Evolutionary conservation across 352 stramenopile species (phyloP).

Genomic region (Globisporangium heterothallicum): DNA sequence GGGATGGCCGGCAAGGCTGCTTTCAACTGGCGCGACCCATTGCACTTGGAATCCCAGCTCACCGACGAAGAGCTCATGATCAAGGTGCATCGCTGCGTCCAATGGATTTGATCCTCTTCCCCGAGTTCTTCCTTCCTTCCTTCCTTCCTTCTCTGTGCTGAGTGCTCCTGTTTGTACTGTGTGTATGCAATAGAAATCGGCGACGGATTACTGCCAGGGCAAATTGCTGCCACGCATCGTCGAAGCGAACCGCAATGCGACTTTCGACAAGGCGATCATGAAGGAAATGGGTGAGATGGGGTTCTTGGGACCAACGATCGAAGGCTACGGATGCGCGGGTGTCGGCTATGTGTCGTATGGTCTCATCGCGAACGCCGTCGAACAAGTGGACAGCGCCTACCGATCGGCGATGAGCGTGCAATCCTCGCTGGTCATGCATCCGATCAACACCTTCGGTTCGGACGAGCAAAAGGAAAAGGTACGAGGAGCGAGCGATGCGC

Average conservation of each 20-base stretch:
- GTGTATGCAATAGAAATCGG: conserved; percentile 69
- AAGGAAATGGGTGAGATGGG: conserved; percentile 92
- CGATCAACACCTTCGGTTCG: conserved; percentile 96
- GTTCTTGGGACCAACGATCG: conserved; percentile 92
- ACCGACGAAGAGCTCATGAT: conserved; percentile 91
- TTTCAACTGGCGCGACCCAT: conserved; percentile 82
- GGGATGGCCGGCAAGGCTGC: conserved; percentile 40
- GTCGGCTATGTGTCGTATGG: conserved; percentile 96
- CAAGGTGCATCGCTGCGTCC: conserved; percentile 30
- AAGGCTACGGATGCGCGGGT: conserved; percentile 93
- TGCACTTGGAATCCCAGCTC: conserved; percentile 70
- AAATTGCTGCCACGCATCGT: conserved; percentile 93
- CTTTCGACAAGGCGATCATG: conserved; percentile 94
- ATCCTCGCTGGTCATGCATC: conserved; percentile 97
- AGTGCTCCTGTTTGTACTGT: neutral
- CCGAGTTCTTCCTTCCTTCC: too few relatives aligned
- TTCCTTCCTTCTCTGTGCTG: neutral
- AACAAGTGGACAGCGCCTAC: conserved; percentile 96
- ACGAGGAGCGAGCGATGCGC: neutral
- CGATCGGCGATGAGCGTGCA: conserved; percentile 97
- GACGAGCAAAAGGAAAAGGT: conserved; percentile 95
- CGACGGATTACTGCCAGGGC: conserved; percentile 91
- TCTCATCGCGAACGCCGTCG: conserved; percentile 95
- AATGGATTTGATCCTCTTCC: too few relatives aligned
- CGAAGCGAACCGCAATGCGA: conserved; percentile 92